These are phyloP conservation scores for Thoreauomyces humboldtii DNA, from an alignment of 192 early-diverging fungal species.

Conservation along the genomic window DNA sequence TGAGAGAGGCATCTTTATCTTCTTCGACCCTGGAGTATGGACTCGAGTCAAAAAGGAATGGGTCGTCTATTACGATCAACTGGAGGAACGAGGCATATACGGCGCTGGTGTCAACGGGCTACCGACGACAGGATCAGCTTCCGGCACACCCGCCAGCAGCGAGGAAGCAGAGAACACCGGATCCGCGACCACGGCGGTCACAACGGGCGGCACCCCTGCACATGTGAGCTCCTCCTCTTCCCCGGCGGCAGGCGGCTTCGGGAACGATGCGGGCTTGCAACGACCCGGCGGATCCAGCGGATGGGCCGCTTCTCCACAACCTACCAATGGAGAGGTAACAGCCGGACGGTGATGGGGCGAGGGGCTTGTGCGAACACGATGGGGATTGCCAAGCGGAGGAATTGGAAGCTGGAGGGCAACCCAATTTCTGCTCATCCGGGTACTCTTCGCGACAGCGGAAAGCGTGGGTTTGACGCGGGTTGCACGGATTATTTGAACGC, in stretches of 20 bases:
- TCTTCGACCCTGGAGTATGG: constrained; percentile 92
- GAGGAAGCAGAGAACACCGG: not conserved
- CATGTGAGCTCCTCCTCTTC: no score
- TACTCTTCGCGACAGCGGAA: no score
- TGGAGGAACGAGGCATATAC: constrained; percentile 72
- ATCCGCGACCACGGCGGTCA: not conserved
- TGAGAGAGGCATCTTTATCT: constrained; percentile 85
- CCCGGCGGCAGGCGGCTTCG: not conserved
- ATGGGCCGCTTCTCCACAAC: not conserved
- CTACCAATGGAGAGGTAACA: not conserved
- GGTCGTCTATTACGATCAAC: constrained; percentile 77
- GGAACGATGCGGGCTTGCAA: not conserved
- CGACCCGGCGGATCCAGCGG: not conserved
- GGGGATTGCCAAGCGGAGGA: not conserved
- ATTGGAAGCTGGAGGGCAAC: no score
- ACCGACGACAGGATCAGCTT: not conserved
- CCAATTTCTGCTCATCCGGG: no score
- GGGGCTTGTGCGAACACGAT: not conserved
- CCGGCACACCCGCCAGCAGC: not conserved
- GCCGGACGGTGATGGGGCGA: not conserved
- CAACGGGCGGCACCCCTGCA: no score
- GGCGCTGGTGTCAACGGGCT: not conserved
- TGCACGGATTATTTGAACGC: no score
- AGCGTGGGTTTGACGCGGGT: no score
- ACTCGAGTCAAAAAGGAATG: constrained; percentile 87